Evolutionary conservation across 495 filamentous ascomycete species (phyloP).

Genomic region (Cenococcum geophilum): DNA sequence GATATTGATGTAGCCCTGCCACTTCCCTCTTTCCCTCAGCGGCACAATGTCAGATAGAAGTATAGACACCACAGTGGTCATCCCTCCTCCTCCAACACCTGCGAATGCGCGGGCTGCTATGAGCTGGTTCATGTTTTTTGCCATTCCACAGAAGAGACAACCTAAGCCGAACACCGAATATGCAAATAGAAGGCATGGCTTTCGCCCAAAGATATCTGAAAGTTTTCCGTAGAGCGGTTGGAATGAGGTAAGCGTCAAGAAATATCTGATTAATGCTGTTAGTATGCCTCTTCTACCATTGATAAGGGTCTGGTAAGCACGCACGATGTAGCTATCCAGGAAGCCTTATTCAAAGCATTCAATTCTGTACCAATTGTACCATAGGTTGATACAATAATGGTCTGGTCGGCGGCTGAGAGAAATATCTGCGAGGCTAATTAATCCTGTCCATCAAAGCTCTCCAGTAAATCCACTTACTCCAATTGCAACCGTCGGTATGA

Average conservation of each 20-base stretch:
- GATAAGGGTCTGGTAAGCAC: slow-evolving; percentile 9
- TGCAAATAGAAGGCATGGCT: slow-evolving; percentile 63
- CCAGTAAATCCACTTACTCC: slow-evolving; percentile 44
- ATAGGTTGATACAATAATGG: slow-evolving; percentile 73
- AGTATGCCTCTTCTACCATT: slow-evolving; percentile 7
- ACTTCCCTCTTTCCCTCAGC: slow-evolving; percentile 68
- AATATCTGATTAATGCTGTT: slow-evolving; percentile 43
- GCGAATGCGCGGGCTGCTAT: slow-evolving; percentile 64
- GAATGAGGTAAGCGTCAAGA: slow-evolving; percentile 72
- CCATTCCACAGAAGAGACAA: slow-evolving; percentile 65
- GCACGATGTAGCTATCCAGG: slow-evolving; percentile 76
- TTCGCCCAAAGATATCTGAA: slow-evolving; percentile 79
- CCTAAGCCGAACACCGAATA: slow-evolving; percentile 71
- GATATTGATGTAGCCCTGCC: slow-evolving; percentile 80
- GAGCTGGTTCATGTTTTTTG: slow-evolving; percentile 61
- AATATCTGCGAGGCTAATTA: slow-evolving; percentile 48
- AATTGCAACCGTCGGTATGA: slow-evolving; percentile 53
- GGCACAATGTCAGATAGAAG: slow-evolving; percentile 72
- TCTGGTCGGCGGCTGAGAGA: slow-evolving; percentile 71
- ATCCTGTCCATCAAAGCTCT: neutral
- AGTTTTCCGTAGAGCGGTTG: slow-evolving; percentile 75
- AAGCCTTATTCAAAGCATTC: slow-evolving; percentile 68
- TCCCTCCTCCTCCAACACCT: slow-evolving; percentile 78
- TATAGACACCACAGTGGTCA: slow-evolving; percentile 75
- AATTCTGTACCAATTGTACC: slow-evolving; percentile 76